phyloP scores from a whole-genome alignment of 2,329 filamentous ascomycete species.

The Lasiodiplodia gonubiensis region DNA sequence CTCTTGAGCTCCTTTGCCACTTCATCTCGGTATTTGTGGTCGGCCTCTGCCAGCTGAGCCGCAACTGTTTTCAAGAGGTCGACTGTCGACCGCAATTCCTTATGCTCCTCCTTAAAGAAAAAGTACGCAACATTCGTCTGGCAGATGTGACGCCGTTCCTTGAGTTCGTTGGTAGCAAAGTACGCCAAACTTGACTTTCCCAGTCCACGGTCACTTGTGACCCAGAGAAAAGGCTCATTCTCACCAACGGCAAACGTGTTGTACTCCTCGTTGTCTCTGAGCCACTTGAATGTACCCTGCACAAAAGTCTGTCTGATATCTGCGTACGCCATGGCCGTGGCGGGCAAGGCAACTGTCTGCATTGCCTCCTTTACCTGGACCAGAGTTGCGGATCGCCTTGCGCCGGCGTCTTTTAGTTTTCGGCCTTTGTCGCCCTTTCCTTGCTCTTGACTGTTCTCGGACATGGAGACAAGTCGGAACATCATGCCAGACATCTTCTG shows the following conservation, averaged over 20 bases:
- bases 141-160: constrained; percentile 15
- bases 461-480: constrained; percentile 5
- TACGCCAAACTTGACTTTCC: constrained; percentile 45
- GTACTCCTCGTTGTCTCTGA: constrained; percentile 39
- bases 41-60: constrained; percentile 42
- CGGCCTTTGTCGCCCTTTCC: constrained; percentile 26
- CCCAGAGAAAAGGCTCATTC: constrained; percentile 34
- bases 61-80: constrained; percentile 38
- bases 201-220: constrained; percentile 39
- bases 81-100: constrained; percentile 34
- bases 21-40: constrained; percentile 39
- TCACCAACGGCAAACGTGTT: constrained; percentile 37
- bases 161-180: constrained; percentile 31
- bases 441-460: constrained; percentile 27
- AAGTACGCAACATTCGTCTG: constrained; percentile 39
- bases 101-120: constrained; percentile 46
- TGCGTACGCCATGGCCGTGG: constrained; percentile 31
- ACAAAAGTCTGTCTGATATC: constrained; percentile 41
- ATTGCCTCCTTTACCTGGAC: constrained; percentile 33
- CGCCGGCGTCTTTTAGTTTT: constrained; percentile 27
- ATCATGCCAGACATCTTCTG: constrained; percentile 14
- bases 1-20: constrained; percentile 32
- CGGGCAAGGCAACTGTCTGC: constrained; percentile 28
- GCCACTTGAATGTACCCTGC: constrained; percentile 41
- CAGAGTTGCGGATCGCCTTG: constrained; percentile 30